Evolutionary conservation across 331 rosid species (phyloP).

Genomic region (Arachis monticola): DNA sequence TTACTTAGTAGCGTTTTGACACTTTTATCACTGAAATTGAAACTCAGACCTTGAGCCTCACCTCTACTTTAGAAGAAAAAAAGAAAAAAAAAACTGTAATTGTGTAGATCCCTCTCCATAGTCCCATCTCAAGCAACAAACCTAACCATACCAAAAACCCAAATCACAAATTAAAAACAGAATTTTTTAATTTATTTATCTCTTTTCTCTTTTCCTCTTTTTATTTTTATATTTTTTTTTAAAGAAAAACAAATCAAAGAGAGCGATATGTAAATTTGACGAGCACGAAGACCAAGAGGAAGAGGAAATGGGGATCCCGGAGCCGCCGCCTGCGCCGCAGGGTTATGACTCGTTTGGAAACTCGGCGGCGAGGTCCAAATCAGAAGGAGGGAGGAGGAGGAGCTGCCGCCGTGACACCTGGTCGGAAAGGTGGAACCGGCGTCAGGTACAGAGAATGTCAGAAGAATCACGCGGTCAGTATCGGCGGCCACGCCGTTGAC

Average conservation of each 20-base stretch:
- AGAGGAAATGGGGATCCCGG: constrained; percentile 55
- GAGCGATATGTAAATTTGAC: constrained; percentile 71
- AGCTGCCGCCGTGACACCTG: background rate
- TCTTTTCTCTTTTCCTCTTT: background rate
- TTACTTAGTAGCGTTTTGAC: constrained; percentile 17
- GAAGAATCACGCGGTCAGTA: constrained; percentile 79
- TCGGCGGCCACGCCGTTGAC: constrained; percentile 84
- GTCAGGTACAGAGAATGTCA: constrained; percentile 83
- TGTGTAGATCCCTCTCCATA: constrained; percentile 35
- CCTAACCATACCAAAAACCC: background rate
- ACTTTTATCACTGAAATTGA: constrained; percentile 28
- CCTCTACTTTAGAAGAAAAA: background rate
- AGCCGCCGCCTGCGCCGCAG: constrained; percentile 39
- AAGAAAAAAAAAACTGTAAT: background rate
- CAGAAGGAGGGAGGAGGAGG: constrained; percentile 32
- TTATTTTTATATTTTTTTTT: background rate
- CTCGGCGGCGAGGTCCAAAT: constrained; percentile 44
- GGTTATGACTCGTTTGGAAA: constrained; percentile 50
- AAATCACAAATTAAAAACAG: constrained; percentile 20
- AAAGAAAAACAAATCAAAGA: background rate
- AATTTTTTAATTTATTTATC: background rate
- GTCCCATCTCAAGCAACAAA: constrained; percentile 15
- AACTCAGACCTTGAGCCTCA: constrained; percentile 28
- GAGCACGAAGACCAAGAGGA: constrained; percentile 69
- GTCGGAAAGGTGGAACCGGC: constrained; percentile 35